These are phyloP conservation scores for Alnus rubra DNA, from an alignment of 306 rosid species.

Conservation along the genomic window DNA sequence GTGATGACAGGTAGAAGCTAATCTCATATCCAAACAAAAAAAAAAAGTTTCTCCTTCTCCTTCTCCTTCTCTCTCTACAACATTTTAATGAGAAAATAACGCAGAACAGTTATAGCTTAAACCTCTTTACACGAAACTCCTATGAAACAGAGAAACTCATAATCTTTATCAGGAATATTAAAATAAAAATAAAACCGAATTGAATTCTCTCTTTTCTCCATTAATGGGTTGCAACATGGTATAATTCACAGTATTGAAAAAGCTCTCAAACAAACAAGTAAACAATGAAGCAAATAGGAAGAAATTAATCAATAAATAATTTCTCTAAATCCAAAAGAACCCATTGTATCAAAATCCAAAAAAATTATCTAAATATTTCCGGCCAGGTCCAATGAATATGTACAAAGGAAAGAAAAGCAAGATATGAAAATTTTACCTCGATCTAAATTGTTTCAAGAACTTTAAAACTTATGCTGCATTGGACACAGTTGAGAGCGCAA, in stretches of 20 bases:
- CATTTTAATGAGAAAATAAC: constrained; percentile 4
- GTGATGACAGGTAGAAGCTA: constrained; percentile 20
- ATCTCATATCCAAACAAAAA: constrained; percentile 23
- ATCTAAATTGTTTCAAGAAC: too few relatives aligned
- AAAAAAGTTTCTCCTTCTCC: background rate
- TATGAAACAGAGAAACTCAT: background rate
- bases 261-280: too few relatives aligned
- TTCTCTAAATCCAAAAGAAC: constrained; percentile 20
- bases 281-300: too few relatives aligned
- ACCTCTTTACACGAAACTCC: background rate
- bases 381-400: background rate
- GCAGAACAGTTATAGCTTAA: constrained; percentile 10
- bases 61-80: background rate
- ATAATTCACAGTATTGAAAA: too few relatives aligned
- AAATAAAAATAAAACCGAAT: too few relatives aligned
- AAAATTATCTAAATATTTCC: too few relatives aligned
- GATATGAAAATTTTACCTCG: background rate
- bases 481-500: background rate
- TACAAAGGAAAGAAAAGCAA: background rate
- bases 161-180: background rate
- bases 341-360: background rate
- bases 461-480: background rate
- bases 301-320: too few relatives aligned
- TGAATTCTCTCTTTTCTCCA: too few relatives aligned
- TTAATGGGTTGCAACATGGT: too few relatives aligned